Evolutionary conservation across 345 rosid genomes (phyloP).

Genomic region (Sisymbrium irio): DNA sequence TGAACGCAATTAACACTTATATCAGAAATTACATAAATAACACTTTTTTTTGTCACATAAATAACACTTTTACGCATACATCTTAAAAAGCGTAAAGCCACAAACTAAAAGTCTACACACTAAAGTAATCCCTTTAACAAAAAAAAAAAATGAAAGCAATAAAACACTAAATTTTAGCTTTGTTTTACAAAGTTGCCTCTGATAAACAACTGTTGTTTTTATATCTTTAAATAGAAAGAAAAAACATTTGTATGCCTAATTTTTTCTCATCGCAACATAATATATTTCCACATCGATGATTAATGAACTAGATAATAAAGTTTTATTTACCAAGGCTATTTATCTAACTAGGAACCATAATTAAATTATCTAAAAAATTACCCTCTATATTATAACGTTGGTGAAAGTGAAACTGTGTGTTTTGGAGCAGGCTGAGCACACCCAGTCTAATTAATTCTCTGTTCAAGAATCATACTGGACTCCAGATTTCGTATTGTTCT

Average conservation of each 20-base stretch:
- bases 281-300: background rate
- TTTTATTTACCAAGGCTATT: background rate
- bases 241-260: too few relatives aligned
- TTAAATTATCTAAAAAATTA: too few relatives aligned
- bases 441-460: background rate
- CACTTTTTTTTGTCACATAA: too few relatives aligned
- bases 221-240: background rate
- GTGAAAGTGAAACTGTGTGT: too few relatives aligned
- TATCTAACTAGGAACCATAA: background rate
- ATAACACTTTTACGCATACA: background rate
- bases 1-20: background rate
- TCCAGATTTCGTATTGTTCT: background rate
- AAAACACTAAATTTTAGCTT: background rate
- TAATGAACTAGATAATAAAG: background rate
- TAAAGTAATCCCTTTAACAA: background rate
- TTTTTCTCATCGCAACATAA: background rate
- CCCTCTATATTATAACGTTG: too few relatives aligned
- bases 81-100: background rate
- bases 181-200: too few relatives aligned
- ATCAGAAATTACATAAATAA: background rate
- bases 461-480: background rate
- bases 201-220: background rate
- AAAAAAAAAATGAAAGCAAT: background rate
- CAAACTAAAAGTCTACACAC: background rate
- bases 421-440: too few relatives aligned